phyloP scores from a whole-genome alignment of 75 land plant genomes.

The Pinus taeda region DNA sequence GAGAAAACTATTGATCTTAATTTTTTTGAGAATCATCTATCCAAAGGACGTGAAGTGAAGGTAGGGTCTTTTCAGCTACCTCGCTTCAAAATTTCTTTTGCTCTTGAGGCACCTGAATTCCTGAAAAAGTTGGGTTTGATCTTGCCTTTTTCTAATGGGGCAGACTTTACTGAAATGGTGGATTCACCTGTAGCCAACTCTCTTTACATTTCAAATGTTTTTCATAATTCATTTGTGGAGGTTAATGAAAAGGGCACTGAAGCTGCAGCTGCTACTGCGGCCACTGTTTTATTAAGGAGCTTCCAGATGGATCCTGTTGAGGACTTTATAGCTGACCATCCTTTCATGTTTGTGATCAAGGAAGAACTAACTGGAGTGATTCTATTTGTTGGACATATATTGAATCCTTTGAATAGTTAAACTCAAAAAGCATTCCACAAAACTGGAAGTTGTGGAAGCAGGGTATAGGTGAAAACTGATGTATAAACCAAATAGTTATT shows the following conservation, averaged over 20 bases:
- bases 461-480: neutral
- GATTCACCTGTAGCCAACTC: conserved; percentile 37
- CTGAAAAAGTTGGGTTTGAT: conserved; percentile 62
- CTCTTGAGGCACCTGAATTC: conserved; percentile 53
- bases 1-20: conserved; percentile 44
- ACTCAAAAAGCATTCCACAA: neutral
- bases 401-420: conserved; percentile 39
- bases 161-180: conserved; percentile 73
- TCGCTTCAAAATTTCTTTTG: conserved; percentile 69
- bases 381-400: conserved; percentile 73
- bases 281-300: no score
- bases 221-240: conserved; percentile 82
- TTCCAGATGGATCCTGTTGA: neutral
- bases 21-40: conserved; percentile 43
- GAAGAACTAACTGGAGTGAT: conserved; percentile 74
- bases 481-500: neutral
- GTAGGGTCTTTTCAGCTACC: conserved; percentile 67
- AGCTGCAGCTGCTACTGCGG: conserved; percentile 81
- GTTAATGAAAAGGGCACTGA: conserved; percentile 97
- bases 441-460: neutral
- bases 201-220: conserved; percentile 48
- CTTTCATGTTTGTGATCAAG: conserved; percentile 75
- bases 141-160: conserved; percentile 55
- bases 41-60: conserved; percentile 23
- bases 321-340: conserved; percentile 91